phyloP scores from a whole-genome alignment of 1,284 basidiomycete genomes.

The Grifola frondosa region DNA sequence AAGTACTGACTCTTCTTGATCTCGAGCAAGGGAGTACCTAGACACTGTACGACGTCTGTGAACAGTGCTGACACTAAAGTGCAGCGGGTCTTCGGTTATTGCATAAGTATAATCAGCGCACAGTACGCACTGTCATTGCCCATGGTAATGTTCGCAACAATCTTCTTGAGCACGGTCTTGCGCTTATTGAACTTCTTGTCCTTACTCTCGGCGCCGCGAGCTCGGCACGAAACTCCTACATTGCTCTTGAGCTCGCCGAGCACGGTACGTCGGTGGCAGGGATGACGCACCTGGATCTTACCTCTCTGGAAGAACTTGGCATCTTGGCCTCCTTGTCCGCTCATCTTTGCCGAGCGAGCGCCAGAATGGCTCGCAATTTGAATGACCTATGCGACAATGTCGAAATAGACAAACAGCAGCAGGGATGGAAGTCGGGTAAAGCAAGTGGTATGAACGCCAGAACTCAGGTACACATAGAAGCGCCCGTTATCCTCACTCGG shows the following conservation, averaged over 20 bases:
- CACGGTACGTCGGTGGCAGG: constrained; percentile 2
- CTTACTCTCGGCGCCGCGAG: constrained; percentile 84
- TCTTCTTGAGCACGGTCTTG: constrained; percentile 92
- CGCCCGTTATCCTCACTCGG: constrained; percentile 8
- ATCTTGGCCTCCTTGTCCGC: constrained; percentile 69
- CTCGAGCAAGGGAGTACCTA: constrained; percentile 88
- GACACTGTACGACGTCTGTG: constrained; percentile 85
- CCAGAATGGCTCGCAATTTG: not conserved
- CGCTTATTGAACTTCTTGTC: constrained; percentile 93
- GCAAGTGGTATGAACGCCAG: no score
- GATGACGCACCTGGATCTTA: constrained; percentile 77
- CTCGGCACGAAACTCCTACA: constrained; percentile 82
- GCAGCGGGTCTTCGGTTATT: constrained; percentile 1
- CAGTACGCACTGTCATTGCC: constrained; percentile 84
- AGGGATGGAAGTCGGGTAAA: not conserved
- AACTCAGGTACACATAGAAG: no score
- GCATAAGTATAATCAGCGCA: constrained; percentile 10
- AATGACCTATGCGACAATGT: constrained; percentile 1
- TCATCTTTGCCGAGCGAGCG: constrained; percentile 40
- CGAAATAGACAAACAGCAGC: no score
- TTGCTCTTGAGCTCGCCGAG: constrained; percentile 17
- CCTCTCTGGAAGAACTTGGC: constrained; percentile 89
- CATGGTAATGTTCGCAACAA: constrained; percentile 95
- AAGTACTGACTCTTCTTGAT: constrained; percentile 95
- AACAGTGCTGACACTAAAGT: constrained; percentile 88